A percentile compares a stretch with the other conserved stretches of the same genome.
phyloP scores from a whole-genome alignment of 2,329 filamentous ascomycete species.

The Tolypocladium inflatum region DNA sequence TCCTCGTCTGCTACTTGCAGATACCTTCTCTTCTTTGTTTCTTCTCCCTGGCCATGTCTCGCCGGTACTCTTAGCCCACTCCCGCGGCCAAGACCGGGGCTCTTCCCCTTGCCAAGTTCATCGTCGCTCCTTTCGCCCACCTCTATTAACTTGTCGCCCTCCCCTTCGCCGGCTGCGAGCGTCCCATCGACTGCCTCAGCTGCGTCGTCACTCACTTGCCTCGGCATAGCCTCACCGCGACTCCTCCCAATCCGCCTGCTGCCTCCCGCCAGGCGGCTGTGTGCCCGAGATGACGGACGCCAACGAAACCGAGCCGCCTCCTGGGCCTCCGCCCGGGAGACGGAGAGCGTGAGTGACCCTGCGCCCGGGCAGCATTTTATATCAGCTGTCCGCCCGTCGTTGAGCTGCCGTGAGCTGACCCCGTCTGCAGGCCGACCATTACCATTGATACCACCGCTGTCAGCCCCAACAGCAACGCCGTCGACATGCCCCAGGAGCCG shows the following conservation, averaged over 20 bases:
- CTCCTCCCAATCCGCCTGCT: slow-evolving; percentile 1
- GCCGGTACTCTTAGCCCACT: not conserved
- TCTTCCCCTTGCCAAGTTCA: not conserved
- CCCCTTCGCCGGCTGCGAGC: not conserved
- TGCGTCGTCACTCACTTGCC: not conserved
- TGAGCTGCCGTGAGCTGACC: slow-evolving; percentile 4
- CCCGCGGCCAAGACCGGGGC: not conserved
- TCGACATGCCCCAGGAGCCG: slow-evolving; percentile 18
- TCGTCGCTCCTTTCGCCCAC: not conserved
- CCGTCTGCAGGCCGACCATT: slow-evolving; percentile 36
- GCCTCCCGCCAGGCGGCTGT: slow-evolving; percentile 9
- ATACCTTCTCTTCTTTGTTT: not conserved
- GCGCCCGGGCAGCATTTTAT: not conserved
- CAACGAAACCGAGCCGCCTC: slow-evolving; percentile 9
- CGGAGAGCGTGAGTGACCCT: slow-evolving; percentile 26
- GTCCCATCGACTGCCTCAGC: not conserved
- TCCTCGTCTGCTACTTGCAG: not conserved
- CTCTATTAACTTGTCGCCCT: not conserved
- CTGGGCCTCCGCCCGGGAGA: slow-evolving; percentile 13
- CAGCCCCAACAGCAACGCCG: slow-evolving; percentile 14
- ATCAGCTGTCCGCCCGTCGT: not conserved
- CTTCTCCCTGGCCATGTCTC: not conserved
- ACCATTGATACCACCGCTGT: slow-evolving; percentile 43
- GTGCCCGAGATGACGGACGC: slow-evolving; percentile 12
- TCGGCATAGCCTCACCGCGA: slow-evolving; percentile 4